Base-by-base conservation (phyloP, 345 rosid species). In the Rhodomyrtus tomentosa region DNA sequence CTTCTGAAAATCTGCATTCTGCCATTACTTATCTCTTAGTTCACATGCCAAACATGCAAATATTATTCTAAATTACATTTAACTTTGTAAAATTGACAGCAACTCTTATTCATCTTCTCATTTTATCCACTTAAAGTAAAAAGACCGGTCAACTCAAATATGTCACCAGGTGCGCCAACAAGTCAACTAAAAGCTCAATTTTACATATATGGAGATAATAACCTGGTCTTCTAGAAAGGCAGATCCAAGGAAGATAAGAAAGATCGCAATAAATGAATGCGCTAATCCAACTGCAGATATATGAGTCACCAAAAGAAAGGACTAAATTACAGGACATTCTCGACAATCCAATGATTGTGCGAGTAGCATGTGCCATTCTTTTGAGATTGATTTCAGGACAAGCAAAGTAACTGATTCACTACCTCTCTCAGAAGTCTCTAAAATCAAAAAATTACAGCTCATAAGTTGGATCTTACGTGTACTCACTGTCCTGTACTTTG, bases 1-100 rank as follows among this genome's bases (percentile, higher is more conserved):
- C 91, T 93, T 96, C 83, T 76, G 92, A 80, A 94, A 85, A 82
- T 90, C 98, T 82, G 95, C 89, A 76, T 92, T 92, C 99, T 96
- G 93, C 79, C 68, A 83, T 83, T 55, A 40, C 81, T 83, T 5
- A 52, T 36, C n/a, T 82, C 76, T 56, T 82, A 62, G 51, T 7
- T 84, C 68, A 62, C 0, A 13, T 36, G 79, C 45, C 79, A 68
- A 68, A 36, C 79, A 18, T 68, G 45, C 13, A 68, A 68, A 68
- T 9, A 36, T 36, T 68, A 36, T 20, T 32, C 24, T 9, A 20
- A 68, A 68, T 68, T 68, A 36, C 3, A 36, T 68, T 68, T 18
- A 18, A 21, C 7, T 0, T 9, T 18, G 36, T 36, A 32, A 36
- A 68, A 36, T 68, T 68, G 25, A 68, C 45, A 68, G 45, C 45